Conservation (phyloP, 2,329 filamentous ascomycete genomes). For the Clarireedia homoeocarpa region DNA sequence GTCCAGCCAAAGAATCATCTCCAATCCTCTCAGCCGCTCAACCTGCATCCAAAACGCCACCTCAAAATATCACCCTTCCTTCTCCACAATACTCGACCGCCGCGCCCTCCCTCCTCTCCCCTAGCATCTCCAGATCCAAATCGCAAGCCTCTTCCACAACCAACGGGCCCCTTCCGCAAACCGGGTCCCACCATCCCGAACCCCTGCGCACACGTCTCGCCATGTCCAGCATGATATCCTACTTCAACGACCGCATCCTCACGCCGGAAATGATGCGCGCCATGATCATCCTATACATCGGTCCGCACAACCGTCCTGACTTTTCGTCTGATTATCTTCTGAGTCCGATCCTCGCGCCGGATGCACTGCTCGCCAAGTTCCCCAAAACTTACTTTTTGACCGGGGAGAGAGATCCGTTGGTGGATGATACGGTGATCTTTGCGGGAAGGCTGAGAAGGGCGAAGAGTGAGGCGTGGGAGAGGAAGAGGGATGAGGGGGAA, state of each 20-base stretch:
- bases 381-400: constrained; percentile 93
- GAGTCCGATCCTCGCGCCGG: constrained; percentile 82
- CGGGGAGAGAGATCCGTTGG: constrained; percentile 87
- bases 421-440: constrained; percentile 96
- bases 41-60: neutral
- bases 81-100: constrained; percentile 16
- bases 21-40: constrained; percentile 5
- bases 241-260: constrained; percentile 91
- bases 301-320: constrained; percentile 85
- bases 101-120: constrained; percentile 20
- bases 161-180: constrained; percentile 9
- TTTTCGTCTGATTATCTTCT: constrained; percentile 88
- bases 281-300: constrained; percentile 97
- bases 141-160: neutral
- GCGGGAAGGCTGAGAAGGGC: constrained; percentile 80
- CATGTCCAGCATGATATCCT: constrained; percentile 95
- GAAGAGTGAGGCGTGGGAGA: constrained; percentile 44
- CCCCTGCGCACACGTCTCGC: constrained; percentile 77
- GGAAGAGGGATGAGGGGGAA: constrained; percentile 40
- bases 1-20: constrained; percentile 29
- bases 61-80: neutral
- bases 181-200: constrained; percentile 43
- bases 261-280: constrained; percentile 98
- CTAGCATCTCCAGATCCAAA: neutral
- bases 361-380: constrained; percentile 73